A percentile compares a stretch with the other conserved stretches of the same genome.
Conservation (phyloP, 257 asterid species). For the Henckelia pumila region DNA sequence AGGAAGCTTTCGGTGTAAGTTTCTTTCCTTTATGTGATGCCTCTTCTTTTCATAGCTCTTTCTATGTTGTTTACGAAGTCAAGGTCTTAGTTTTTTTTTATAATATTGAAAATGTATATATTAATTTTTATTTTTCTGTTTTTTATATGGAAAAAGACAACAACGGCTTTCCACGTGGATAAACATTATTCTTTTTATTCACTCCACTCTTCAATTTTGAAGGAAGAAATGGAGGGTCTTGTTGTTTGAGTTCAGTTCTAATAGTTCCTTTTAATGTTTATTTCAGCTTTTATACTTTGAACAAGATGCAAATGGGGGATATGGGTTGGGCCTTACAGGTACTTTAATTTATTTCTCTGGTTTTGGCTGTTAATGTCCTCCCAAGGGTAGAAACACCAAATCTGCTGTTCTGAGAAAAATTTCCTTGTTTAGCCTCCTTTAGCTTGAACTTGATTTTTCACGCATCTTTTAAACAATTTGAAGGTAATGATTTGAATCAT, state of each 20-base stretch:
- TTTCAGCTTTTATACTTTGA: conserved; percentile 77
- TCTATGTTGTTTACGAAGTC: no score
- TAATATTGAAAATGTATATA: no score
- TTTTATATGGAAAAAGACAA: no score
- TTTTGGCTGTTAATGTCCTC: conserved; percentile 1
- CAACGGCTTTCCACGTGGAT: no score
- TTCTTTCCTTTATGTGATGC: background rate
- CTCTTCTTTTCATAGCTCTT: background rate
- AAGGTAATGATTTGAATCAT: background rate
- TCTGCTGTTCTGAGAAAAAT: background rate
- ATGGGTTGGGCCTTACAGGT: conserved; percentile 99
- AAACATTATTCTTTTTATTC: conserved; percentile 13
- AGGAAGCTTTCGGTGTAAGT: conserved; percentile 82
- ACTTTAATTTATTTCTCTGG: conserved; percentile 22
- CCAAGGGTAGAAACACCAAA: no score
- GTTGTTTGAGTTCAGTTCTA: conserved; percentile 24
- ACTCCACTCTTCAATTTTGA: background rate
- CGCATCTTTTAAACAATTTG: no score
- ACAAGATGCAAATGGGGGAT: conserved; percentile 89
- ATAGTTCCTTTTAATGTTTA: conserved; percentile 22
- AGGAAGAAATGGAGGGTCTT: background rate
- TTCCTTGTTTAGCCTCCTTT: background rate
- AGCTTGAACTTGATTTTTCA: background rate
- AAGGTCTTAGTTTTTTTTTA: background rate
- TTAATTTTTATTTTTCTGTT: no score